Conservation (phyloP, 179 eudicot species). For the Drosera spatulata region DNA sequence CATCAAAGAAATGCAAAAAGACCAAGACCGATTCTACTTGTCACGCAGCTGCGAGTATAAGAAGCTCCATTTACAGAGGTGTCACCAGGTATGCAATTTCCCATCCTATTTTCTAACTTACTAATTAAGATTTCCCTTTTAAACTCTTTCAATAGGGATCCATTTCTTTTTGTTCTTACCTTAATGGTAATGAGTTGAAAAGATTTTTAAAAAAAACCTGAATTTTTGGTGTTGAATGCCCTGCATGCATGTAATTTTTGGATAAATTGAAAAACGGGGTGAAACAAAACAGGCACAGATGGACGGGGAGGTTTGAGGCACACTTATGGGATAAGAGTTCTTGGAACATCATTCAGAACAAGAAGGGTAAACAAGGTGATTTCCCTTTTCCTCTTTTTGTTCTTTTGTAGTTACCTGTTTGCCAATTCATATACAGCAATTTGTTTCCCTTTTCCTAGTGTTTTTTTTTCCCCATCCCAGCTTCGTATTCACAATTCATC, state of each 20-base stretch:
- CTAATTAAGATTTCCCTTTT: background rate
- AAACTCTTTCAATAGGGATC: no score
- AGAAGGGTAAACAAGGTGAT: slow-evolving; percentile 79
- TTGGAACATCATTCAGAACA: slow-evolving; percentile 71
- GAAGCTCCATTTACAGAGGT: slow-evolving; percentile 92
- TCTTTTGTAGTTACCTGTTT: no score
- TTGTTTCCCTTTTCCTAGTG: no score
- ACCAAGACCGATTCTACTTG: slow-evolving; percentile 1
- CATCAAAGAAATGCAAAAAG: slow-evolving; percentile 1
- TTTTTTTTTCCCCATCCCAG: no score
- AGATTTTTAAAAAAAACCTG: no score
- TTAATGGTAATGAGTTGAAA: no score
- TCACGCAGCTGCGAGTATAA: slow-evolving; percentile 17
- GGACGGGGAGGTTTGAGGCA: slow-evolving; percentile 92
- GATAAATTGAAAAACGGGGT: no score
- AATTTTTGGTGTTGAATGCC: slow-evolving; percentile 1
- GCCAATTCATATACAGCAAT: no score
- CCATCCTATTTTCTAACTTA: no score
- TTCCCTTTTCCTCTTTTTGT: background rate
- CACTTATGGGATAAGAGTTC: slow-evolving; percentile 87
- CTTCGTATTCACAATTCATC: no score
- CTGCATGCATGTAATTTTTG: slow-evolving; percentile 9
- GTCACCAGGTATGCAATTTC: slow-evolving; percentile 54
- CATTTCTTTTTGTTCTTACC: no score
- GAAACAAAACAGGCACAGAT: slow-evolving; percentile 52